Evolutionary conservation across 2,329 filamentous ascomycete genomes (phyloP), one percentile per base, ranked within the genome.

Genomic region (Cladophialophora carrionii): DNA sequence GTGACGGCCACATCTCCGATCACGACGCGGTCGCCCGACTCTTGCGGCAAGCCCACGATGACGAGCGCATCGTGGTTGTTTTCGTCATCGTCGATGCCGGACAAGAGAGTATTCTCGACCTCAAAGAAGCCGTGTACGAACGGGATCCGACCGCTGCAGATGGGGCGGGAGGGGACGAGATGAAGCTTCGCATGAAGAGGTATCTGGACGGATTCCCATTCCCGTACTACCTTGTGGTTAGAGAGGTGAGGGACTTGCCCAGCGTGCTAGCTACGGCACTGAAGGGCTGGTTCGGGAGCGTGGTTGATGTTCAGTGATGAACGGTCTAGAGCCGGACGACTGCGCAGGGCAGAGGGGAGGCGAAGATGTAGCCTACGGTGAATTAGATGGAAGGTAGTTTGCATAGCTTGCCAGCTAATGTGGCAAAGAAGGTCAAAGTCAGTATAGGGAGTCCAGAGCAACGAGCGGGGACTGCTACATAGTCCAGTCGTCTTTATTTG

Each of bases 201-300:
- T 99, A 99, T 76, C 85, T 99, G 72, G 96, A 99, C 76, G 90
- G 88, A 7, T 99, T 99, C 78, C 95, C 96, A 0, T 99, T 99
- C 80, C 88, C 90, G 76, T 99, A 97, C 80, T 99, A 98, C 76
- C 80, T 99, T 62, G 91, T 99, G 71, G 95, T 99, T 64, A 88
- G 94, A 70, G 88, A 98, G 79, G 88, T 99, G 55, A 88, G 90
- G 73, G 95, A 99, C 78, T 82, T 99, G 74, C 95, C 96, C 4
- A 88, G 87, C 37, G 93, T 97, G 51, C 78, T 99, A 78, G 91
- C 92, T 14, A 90, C 90, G 31, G 85, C 96, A 71, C 79, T 99
- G 80, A 89, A 94, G 79, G 96, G 96, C 71, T 99, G 96, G 96
- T 97, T 99, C 83, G 88, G 90, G 4, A 86, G 88, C 74, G 85